phyloP scores from a whole-genome alignment of 1,139 yeast genomes.

The Hansenula lynferdii region DNA sequence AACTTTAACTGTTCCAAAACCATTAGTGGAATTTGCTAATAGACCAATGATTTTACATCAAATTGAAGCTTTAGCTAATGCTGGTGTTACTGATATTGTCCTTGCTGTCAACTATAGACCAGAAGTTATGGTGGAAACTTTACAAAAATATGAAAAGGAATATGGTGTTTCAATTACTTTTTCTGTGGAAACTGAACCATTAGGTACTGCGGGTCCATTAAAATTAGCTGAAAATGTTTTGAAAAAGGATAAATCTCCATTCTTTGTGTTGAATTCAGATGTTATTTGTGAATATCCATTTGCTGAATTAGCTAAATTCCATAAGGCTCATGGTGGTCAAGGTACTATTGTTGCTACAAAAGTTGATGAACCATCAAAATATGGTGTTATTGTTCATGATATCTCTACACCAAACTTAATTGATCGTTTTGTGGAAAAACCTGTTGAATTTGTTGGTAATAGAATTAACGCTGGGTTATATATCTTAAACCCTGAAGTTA shows the following conservation, averaged over 20 bases:
- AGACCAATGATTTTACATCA: slow-evolving; percentile 97
- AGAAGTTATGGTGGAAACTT: slow-evolving; percentile 96
- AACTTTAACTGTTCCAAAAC: slow-evolving; percentile 96
- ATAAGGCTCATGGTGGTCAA: slow-evolving; percentile 91
- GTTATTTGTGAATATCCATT: slow-evolving; percentile 99
- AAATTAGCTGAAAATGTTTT: slow-evolving; percentile 93
- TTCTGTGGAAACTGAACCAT: slow-evolving; percentile 98
- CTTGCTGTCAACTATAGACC: slow-evolving; percentile 99
- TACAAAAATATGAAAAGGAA: slow-evolving; percentile 89
- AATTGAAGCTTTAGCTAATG: slow-evolving; percentile 95
- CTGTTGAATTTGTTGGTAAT: slow-evolving; percentile 98
- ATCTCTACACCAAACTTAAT: slow-evolving; percentile 89
- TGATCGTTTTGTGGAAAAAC: slow-evolving; percentile 99
- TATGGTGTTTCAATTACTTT: slow-evolving; percentile 95
- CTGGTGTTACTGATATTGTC: slow-evolving; percentile 98
- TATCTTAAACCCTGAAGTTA: slow-evolving; percentile 94
- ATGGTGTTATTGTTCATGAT: slow-evolving; percentile 99
- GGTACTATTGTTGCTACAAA: slow-evolving; percentile 99
- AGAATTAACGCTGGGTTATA: slow-evolving; percentile 97
- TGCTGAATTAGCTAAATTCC: slow-evolving; percentile 88
- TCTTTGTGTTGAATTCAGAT: slow-evolving; percentile 97
- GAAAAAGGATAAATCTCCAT: slow-evolving; percentile 93
- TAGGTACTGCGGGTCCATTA: slow-evolving; percentile 99
- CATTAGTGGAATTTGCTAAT: slow-evolving; percentile 97
- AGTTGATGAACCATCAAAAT: slow-evolving; percentile 99